Evolutionary conservation across 2,329 filamentous ascomycete genomes (phyloP), one percentile per base, ranked within the genome.

Genomic region (Diaporthe velutina): DNA sequence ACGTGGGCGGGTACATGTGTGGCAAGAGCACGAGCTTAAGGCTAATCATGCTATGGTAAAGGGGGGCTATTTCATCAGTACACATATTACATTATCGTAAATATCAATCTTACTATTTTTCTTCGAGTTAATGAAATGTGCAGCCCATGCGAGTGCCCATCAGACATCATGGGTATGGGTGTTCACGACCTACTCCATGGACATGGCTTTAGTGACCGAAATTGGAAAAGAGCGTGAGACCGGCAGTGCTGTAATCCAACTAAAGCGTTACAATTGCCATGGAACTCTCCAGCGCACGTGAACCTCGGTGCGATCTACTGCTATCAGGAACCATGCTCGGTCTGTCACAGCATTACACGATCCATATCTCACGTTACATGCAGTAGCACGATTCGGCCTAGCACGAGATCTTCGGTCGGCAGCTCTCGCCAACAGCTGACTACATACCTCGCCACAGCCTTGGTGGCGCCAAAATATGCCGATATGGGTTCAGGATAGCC

Each of bases 321-420:
- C 40, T 48, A 12, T 12, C 17, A 35, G 42, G 19, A 25, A 33
- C 25, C 45, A 50, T 35, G 61, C 22, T 30, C 28, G 45, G 38
- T 38, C 30, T 38, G 61, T 67, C 64, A 28, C 64, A 28, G n/a
- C 28, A 67, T 67, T 48, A 22, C 61, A 67, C 28, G 22, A 38
- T 67, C n/a, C 64, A 38, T 35, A 25, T 10, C 52, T 50, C 40
- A 66, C 33, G 45, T 35, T 52, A 19, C 64, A 66, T 50, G 17
- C 30, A 38, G 22, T 52, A 6, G 1, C 30, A 52, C 45, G 13
- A 25, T 28, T 10, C 12, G 9, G 45, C n/a, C 45, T 22, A 22
- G 28, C n/a, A 67, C 33, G 45, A 52, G 30, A 67, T 38, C 8
- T 40, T 28, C 22, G 45, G 15, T 15, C 61, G 13, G 42, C 30